Evolutionary conservation across 176 grass and related monocot genomes (phyloP), one percentile per base, ranked within the genome.

Genomic region (Carex parvula): DNA sequence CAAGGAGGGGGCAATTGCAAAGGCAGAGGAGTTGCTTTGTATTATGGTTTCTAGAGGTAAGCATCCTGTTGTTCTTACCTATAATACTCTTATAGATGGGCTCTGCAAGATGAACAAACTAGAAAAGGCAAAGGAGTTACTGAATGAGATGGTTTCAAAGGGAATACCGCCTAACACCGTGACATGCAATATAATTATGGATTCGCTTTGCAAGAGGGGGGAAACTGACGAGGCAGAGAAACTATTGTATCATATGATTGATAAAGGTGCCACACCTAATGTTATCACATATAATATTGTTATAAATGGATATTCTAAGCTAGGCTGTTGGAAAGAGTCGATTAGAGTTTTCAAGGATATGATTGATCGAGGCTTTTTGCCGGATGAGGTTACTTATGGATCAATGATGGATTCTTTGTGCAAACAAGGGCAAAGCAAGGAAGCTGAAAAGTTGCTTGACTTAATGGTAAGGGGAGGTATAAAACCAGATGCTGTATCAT

Each of bases 81-180:
- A 66, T 16, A 81, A 0, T 26, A 86, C 7, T 2, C 15, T 86
- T 50, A 77, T 85, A 35, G 39, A 85, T 79, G 70, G 50, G 61
- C 8, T 77, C 0, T 85, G 60, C 48, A 76, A 76, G 50, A 59
- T 26, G 21, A 50, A n/a, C 18, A 72, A 48, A 20, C 1, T 33
- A 35, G 50, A 32, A 16, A 58, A 54, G 4, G 75, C 8, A 70
- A 24, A 62, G 39, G 15, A 60, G 74, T 41, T 79, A 5, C 20
- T 60, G 48, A 37, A 35, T 63, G 74, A 66, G 42, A 86, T 39
- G 75, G 26, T 68, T 86, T 33, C 41, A 56, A 56, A 80, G 20
- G 59, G 15, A 85, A 59, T 77, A 63, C 24, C 20, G 5, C 70
- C 32, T 17, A 2, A 69, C 29, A 55, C 62, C 20, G 41, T 54